phyloP scores from a whole-genome alignment of 768 basidiomycete species.

The Mrakia hoshinonis region DNA sequence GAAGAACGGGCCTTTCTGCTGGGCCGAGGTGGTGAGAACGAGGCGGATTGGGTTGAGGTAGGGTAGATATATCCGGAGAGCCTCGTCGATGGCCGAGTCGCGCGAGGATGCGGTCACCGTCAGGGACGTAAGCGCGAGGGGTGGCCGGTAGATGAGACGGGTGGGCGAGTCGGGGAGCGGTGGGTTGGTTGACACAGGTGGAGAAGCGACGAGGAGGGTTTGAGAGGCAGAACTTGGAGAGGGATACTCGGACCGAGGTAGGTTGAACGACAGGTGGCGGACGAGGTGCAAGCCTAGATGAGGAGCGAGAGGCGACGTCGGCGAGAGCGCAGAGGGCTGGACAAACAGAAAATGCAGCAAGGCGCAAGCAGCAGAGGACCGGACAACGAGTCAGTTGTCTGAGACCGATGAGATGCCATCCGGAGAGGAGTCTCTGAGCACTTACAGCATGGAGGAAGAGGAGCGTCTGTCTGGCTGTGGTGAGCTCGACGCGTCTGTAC shows the following conservation, averaged over 20 bases:
- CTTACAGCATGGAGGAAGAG: neutral
- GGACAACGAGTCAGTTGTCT: too few relatives aligned
- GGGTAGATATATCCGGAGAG: neutral
- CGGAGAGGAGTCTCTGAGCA: too few relatives aligned
- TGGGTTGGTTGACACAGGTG: neutral
- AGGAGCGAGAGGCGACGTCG: neutral
- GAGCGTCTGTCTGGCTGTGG: neutral
- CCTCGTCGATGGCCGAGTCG: slow-evolving; percentile 1
- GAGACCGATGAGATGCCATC: too few relatives aligned
- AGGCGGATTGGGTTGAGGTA: neutral
- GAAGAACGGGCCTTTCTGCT: neutral
- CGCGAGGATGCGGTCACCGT: neutral
- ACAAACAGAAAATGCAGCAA: too few relatives aligned
- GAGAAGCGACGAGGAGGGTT: neutral
- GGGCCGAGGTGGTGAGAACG: neutral
- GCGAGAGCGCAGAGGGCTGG: neutral
- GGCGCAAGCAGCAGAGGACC: too few relatives aligned
- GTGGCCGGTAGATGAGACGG: neutral
- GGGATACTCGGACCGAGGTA: slow-evolving; percentile 5
- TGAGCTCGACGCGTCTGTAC: neutral
- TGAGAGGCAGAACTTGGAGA: neutral
- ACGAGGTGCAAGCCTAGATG: neutral
- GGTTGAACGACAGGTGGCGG: slow-evolving; percentile 1
- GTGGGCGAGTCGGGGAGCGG: neutral
- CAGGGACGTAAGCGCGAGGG: neutral